Evolutionary conservation across 371 early-diverging fungal species (phyloP), one percentile per base, ranked within the genome.

Genomic region (Mucor saturninus): DNA sequence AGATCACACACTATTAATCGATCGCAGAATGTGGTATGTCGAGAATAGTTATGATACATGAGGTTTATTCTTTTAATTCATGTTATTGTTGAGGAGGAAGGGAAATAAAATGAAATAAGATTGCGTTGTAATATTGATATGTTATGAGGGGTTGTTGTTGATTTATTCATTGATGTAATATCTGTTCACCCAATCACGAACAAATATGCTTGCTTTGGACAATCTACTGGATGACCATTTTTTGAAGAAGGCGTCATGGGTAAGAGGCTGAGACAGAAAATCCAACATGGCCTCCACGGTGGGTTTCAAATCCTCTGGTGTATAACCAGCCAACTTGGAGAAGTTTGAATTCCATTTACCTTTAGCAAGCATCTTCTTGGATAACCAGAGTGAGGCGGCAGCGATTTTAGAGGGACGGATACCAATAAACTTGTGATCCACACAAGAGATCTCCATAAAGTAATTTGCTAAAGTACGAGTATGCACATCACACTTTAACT

Each of bases 391-490:
- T 14, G 91, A 80, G 2, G 97, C 88, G 1, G 93, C 94, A 4
- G 99, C 95, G 31, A 94, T 74, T 59, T 85, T 69, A 26, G 95
- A 95, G 0, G 98, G 95, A 13, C 87, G 75, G 30, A 77, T 87
- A 35, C 62, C 63, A 48, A 98, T 74, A 65, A 97, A 93, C 15
- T 83, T 77, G 63, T 96, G 88, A 74, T 98, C 96, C 26, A 99
- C 71, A 11, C 95, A 80, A 13, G 95, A 84, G 5, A 97, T 83
- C 81, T 99, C 99, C 90, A 99, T 89, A 58, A 99, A 85, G 74
- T 97, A 98, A 75, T 97, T 97, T 9, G 97, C 98, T 13, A 99
- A 73, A 6, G 92, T 94, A 52, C 99, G 88, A 21, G 92, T 91
- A 69, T 91, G 91, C 40, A 91, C 79, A 67, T 98, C 93, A 72